Evolutionary conservation across 2,329 filamentous ascomycete species (phyloP), one percentile per base, ranked within the genome.

Genomic region (Trichoderma endophyticum): DNA sequence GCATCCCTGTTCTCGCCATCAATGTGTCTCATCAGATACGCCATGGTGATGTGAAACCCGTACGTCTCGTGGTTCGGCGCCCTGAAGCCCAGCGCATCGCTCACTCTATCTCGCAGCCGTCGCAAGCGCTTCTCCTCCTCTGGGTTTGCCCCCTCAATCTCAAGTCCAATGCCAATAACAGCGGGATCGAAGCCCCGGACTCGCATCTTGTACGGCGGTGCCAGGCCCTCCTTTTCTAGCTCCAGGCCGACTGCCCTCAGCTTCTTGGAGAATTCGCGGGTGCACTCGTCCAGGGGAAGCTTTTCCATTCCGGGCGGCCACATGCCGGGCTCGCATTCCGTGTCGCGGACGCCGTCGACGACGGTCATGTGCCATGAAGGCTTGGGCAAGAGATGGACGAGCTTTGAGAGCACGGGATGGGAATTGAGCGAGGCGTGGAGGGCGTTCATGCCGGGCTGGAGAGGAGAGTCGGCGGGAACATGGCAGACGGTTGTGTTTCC

Each of bases 351-450:
- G 28, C 75, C 75, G 30, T 75, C 75, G 7, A 76, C 56, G 34
- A 76, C 73, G 12, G 75, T 77, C 75, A 77, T 77, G 71, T 75
- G 75, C 75, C 75, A 77, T 30, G 75, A 75, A 14, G 64, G 34
- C 15, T 62, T 73, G 0, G 75, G 75, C 26, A 77, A 30, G 14
- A 77, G 72, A 26, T 70, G 72, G 56, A 74, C 62, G 24, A 54
- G 21, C 26, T 70, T 63, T 2, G 71, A 71, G 8, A 76, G 63
- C 14, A 64, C 62, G 12, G 73, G 73, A 54, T 76, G 75, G 14
- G 73, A 39, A 8, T 51, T 69, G 9, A 77, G 62, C 14, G 72
- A 62, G 7, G 73, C 72, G 73, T 76, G 69, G 18, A 75, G 59
- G 26, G 26, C 48, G 39, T 59, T 74, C 12, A 77, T 12, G 48